Evolutionary conservation across 371 early-diverging fungal genomes (phyloP).

Genomic region (Capillidium rhysosporum): DNA sequence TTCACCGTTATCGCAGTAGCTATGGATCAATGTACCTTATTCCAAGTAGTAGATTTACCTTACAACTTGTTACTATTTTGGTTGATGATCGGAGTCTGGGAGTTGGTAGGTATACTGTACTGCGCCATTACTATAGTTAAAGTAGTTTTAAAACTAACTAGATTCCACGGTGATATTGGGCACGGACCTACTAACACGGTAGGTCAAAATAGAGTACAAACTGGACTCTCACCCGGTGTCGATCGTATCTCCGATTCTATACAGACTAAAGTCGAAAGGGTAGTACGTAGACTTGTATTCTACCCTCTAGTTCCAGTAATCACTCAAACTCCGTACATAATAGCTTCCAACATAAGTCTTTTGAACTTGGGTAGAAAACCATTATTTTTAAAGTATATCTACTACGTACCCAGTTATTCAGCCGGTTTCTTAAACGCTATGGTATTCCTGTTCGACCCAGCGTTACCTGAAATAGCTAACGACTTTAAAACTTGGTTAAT

Average conservation of each 20-base stretch:
- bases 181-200: neutral
- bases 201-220: too few relatives aligned
- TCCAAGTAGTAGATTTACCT: neutral
- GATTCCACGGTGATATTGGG: constrained; percentile 4
- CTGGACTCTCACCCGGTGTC: neutral
- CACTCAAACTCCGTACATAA: constrained; percentile 6
- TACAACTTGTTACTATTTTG: constrained; percentile 4
- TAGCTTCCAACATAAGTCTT: neutral
- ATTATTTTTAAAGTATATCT: neutral
- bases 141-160: constrained; percentile 6
- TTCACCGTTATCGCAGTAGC: constrained; percentile 6
- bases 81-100: constrained; percentile 4
- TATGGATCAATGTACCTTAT: constrained; percentile 4
- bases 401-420: constrained; percentile 6
- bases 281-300: constrained; percentile 6
- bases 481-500: neutral
- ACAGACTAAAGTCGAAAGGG: constrained; percentile 5
- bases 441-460: constrained; percentile 6
- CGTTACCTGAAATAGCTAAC: constrained; percentile 4
- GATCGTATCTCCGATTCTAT: constrained; percentile 3
- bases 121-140: constrained; percentile 2
- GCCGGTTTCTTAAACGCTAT: constrained; percentile 3
- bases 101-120: neutral
- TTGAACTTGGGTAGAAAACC: neutral
- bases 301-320: constrained; percentile 7